Base-by-base conservation (phyloP, 1,139 yeast species). In the Insectozyma bohioensis region DNA sequence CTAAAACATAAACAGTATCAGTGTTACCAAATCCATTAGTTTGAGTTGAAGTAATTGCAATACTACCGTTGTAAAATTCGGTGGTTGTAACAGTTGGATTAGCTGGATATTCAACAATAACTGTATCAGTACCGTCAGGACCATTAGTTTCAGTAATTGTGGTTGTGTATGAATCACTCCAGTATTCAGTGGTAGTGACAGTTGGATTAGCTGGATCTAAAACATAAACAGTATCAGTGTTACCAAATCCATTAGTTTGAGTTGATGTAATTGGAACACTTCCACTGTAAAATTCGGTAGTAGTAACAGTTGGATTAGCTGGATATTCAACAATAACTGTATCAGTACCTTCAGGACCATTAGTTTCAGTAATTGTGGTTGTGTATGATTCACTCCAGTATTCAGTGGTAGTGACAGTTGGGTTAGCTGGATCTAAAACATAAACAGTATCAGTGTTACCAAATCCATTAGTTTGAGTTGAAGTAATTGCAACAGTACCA, bases 1-100 rank as follows among this genome's bases (percentile, higher is more conserved):
- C 45, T 10, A 44, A 46, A 13, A 52, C 44, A 23, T 43, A 34
- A 3, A 49, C 51, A 12, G 51, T 41, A 28, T 43, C 44, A 5
- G 52, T 48, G 6, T 37, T 46, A 10, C 34, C 40, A 8, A 37
- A 40, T 5, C 43, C 20, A 13, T 19, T 19, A 6, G 48, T 35
- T 4, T 24, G 15, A 16, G 49, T 42, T 1, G 15, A 37, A 32
- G 37, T 26, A 5, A 38, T 13, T 10, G 28, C 21, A 12, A n/a
- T 14, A 5, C 28, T 11, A 6, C 33, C 38, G 14, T 5, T 27
- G n/a, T 19, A 27, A 19, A 27, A 15, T 35, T 10, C 39, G 34
- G 17, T 18, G 24, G 15, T 28, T 7, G 41, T 45, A 6, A 30
- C 26, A 9, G 46, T 40, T 34, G 43, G 39, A 24, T 31, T 32